Percentiles rank a stretch among this genome's conserved stretches.
phyloP scores from a whole-genome alignment of 1,139 yeast species.

The Magnusiomyces magnusii region DNA sequence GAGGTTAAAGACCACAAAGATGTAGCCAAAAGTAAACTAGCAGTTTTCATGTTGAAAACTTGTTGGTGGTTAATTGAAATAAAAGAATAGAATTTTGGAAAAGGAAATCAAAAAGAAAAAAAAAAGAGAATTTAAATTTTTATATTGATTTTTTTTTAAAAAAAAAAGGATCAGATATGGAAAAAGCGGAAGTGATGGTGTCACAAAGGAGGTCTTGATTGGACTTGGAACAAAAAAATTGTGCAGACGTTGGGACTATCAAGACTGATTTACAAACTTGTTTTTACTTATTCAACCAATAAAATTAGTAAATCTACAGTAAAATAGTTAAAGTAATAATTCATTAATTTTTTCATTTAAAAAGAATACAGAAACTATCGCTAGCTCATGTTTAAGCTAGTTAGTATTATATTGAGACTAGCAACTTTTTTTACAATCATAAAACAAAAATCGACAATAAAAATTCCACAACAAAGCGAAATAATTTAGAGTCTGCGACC shows the following conservation, averaged over 20 bases:
- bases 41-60: constrained; percentile 1
- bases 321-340: not conserved
- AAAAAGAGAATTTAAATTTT: not conserved
- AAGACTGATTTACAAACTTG: no score
- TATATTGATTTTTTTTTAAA: no score
- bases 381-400: not conserved
- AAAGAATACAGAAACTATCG: not conserved
- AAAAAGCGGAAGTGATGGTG: not conserved
- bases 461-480: not conserved
- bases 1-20: constrained; percentile 2
- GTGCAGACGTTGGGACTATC: no score
- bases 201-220: not conserved
- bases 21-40: constrained; percentile 8
- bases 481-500: constrained; percentile 94
- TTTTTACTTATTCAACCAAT: no score
- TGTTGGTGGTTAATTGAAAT: not conserved
- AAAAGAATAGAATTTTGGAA: no score
- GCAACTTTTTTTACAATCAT: not conserved
- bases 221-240: not conserved
- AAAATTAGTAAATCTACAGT: no score
- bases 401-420: not conserved
- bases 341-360: not conserved
- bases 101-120: no score
- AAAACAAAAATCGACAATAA: not conserved
- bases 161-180: not conserved